Percentiles rank a stretch among this genome's conserved stretches.
Evolutionary conservation across 805 yeast species (phyloP).

Genomic region (Metschnikowia koreensis): DNA sequence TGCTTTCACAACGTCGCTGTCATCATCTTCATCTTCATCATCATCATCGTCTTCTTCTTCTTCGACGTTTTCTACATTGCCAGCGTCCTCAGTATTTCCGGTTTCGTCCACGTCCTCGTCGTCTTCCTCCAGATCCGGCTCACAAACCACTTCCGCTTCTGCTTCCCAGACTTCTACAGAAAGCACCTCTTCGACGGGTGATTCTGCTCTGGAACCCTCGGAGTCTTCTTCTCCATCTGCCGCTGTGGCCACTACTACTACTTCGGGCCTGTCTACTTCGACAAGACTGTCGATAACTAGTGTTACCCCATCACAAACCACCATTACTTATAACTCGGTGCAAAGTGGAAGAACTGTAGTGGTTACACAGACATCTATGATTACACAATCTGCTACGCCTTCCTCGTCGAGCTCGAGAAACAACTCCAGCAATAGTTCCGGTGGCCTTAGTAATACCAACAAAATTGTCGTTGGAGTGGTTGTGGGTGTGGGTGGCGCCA

Average conservation of each 20-base stretch:
- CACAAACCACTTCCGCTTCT: background rate
- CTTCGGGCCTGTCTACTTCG: background rate
- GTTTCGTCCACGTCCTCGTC: background rate
- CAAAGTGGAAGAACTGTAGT: conserved; percentile 37
- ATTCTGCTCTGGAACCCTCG: background rate
- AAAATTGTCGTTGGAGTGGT: conserved; percentile 47
- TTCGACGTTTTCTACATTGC: background rate
- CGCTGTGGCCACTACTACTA: background rate
- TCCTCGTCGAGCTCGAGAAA: conserved; percentile 22
- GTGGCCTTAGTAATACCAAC: conserved; percentile 43
- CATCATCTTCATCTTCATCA: background rate
- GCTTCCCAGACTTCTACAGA: background rate
- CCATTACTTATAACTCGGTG: conserved; percentile 27
- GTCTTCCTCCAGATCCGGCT: background rate
- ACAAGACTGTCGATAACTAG: background rate
- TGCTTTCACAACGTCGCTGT: background rate
- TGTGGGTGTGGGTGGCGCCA: conserved; percentile 46
- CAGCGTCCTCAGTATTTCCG: background rate
- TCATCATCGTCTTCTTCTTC: background rate
- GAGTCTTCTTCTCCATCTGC: background rate
- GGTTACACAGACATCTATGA: conserved; percentile 39
- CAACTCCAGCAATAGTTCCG: conserved; percentile 15
- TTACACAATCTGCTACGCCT: conserved; percentile 24
- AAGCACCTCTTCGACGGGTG: background rate
- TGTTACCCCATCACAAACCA: conserved; percentile 19